phyloP scores from a whole-genome alignment of 2,329 filamentous ascomycete species.

The Hymenoscyphus albidus region DNA sequence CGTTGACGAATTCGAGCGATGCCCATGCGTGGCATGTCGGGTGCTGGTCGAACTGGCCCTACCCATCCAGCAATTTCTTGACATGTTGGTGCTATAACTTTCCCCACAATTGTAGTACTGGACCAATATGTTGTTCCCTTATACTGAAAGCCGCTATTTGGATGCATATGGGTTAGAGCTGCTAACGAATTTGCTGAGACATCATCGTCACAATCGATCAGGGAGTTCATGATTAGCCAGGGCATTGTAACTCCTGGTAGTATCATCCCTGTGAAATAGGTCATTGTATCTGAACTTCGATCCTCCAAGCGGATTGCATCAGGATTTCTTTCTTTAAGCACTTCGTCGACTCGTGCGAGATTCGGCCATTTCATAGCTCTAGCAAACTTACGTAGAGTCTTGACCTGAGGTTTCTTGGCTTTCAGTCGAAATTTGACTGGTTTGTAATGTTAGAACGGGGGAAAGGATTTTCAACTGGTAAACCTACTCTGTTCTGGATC shows the following conservation, averaged over 20 bases:
- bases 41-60: conserved; percentile 65
- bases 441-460: conserved; percentile 5
- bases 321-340: conserved; percentile 52
- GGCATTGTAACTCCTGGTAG: conserved; percentile 67
- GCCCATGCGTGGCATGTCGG: conserved; percentile 63
- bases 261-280: conserved; percentile 72
- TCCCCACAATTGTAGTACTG: conserved; percentile 66
- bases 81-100: conserved; percentile 70
- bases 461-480: conserved; percentile 29
- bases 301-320: conserved; percentile 54
- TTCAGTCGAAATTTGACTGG: conserved; percentile 59
- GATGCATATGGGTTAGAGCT: conserved; percentile 63
- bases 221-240: conserved; percentile 73
- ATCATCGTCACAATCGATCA: conserved; percentile 72
- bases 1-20: conserved; percentile 65
- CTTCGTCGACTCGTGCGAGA: conserved; percentile 58
- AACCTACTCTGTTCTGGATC: conserved; percentile 48
- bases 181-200: conserved; percentile 61
- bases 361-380: conserved; percentile 76
- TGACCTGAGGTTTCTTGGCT: conserved; percentile 63
- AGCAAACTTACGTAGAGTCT: conserved; percentile 65
- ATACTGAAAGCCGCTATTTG: conserved; percentile 72
- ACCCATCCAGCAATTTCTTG: conserved; percentile 70
- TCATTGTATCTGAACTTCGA: conserved; percentile 68
- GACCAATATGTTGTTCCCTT: conserved; percentile 77